Evolutionary conservation across 164 flowering plant species (phyloP).

Genomic region (Brasenia schreberi): DNA sequence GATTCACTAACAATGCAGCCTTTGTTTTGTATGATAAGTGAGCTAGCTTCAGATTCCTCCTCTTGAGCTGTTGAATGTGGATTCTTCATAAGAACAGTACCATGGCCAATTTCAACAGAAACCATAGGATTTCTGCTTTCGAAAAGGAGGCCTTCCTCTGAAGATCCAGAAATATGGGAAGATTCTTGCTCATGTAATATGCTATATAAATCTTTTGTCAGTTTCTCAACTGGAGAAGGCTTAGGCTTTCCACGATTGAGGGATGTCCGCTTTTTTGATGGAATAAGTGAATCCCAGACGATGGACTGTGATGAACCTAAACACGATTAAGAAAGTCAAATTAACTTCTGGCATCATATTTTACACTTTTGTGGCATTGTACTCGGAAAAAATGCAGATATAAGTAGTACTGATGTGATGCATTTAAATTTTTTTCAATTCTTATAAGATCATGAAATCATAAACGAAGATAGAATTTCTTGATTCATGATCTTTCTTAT

Average conservation of each 20-base stretch:
- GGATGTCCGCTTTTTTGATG: conserved; percentile 87
- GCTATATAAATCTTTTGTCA: conserved; percentile 66
- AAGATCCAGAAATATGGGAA: conserved; percentile 59
- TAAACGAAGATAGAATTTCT: too few species aligned
- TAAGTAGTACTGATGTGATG: neutral
- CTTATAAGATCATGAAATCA: neutral
- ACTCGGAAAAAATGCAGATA: neutral
- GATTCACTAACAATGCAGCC: conserved; percentile 25
- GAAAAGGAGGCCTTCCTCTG: conserved; percentile 80
- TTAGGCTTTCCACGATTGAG: conserved; percentile 38
- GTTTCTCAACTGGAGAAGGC: conserved; percentile 86
- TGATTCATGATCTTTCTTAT: too few species aligned
- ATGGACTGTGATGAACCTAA: conserved; percentile 78
- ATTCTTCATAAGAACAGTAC: conserved; percentile 78
- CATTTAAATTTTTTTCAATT: neutral
- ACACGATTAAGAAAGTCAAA: conserved; percentile 3
- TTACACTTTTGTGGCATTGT: neutral
- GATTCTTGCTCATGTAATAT: conserved; percentile 83
- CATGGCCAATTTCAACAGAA: conserved; percentile 95
- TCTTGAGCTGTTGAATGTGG: conserved; percentile 60
- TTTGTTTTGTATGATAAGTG: conserved; percentile 69
- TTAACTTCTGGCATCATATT: neutral
- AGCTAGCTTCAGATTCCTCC: conserved; percentile 98
- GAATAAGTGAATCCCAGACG: conserved; percentile 76
- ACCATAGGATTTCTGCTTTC: conserved; percentile 76